Conservation (phyloP, 495 filamentous ascomycete species). For the Talaromyces ruber region DNA sequence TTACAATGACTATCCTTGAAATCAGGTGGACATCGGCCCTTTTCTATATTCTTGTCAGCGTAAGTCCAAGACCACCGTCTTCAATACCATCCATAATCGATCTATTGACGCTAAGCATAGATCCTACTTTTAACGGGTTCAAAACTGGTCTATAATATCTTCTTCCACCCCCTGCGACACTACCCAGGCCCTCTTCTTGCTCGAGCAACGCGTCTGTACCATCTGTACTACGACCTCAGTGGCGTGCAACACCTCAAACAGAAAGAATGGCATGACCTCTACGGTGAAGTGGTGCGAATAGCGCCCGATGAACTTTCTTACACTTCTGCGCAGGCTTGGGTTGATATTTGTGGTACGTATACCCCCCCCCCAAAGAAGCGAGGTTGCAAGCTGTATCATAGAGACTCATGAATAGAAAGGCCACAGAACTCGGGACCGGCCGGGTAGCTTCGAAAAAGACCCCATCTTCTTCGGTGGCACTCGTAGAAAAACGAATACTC, state of each 20-base stretch:
- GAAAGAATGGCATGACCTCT: constrained; percentile 16
- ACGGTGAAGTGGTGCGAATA: constrained; percentile 17
- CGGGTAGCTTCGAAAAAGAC: constrained; percentile 4
- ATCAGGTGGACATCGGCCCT: background rate
- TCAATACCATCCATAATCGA: background rate
- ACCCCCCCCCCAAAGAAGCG: background rate
- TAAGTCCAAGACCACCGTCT: background rate
- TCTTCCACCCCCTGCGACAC: constrained; percentile 20
- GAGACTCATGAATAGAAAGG: background rate
- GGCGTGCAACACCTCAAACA: constrained; percentile 8
- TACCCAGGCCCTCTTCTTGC: constrained; percentile 22
- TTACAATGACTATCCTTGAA: background rate
- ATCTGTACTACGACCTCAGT: constrained; percentile 6
- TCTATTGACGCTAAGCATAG: background rate
- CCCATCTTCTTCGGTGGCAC: background rate
- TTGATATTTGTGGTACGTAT: constrained; percentile 17
- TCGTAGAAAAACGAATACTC: background rate
- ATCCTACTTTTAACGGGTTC: background rate
- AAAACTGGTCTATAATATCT: constrained; percentile 19
- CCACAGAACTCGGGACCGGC: background rate
- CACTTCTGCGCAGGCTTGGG: constrained; percentile 13
- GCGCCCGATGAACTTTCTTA: constrained; percentile 17
- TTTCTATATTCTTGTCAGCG: background rate
- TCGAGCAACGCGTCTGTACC: constrained; percentile 10
- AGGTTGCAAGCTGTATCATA: background rate